Base-by-base conservation (phyloP, 371 early-diverging fungal species). In the Fennellomyces sp. region DNA sequence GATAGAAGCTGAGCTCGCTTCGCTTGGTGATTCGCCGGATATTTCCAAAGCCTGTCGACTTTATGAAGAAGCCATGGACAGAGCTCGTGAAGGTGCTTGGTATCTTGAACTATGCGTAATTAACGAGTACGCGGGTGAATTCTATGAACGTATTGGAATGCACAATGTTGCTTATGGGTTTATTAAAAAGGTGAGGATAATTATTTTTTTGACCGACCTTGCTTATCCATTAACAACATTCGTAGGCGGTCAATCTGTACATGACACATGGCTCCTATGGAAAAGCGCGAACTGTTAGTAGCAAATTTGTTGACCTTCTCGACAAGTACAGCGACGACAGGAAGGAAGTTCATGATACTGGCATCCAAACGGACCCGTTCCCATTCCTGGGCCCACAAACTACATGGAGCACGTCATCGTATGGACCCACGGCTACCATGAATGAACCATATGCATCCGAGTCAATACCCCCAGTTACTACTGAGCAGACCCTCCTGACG, bases 281-380 rank as follows among this genome's bases (percentile, higher is more conserved):
- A 6, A 74, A 76, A 50, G 80, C 75, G 1, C 60, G 68, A 6
- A 76, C 76, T 15, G 49, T 79, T 33, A 57, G 51, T 1, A 39
- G 29, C 1, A 73, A 74, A 33, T 71, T 66, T 42, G 54, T 49
- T 11, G 49, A 41, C 5, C 51, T 79, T 1, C 47, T 79, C 35
- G 54, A 55, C 3, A 58, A 60, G 6, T 62, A 64, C 52, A 67
- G 66, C 21, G 76, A 76, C 41, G 66, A 66, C 17, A 63, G 69
- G 15, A 45, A 52, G 15, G 76, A 70, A 31, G 53, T 60, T 2
- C 65, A 66, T 29, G 73, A 76, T 23, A 42, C 58, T 2, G 80
- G 73, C 31, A 39, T 74, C 19, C 80, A 79, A 49, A 79, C 80
- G 0, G 80, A 79, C 47, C 73, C 74, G 0, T 69, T 72, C 54